Percentiles rank a stretch among this genome's conserved stretches.
Conservation (phyloP, 441 rosid species). For the Hypseocharis bilobata region DNA sequence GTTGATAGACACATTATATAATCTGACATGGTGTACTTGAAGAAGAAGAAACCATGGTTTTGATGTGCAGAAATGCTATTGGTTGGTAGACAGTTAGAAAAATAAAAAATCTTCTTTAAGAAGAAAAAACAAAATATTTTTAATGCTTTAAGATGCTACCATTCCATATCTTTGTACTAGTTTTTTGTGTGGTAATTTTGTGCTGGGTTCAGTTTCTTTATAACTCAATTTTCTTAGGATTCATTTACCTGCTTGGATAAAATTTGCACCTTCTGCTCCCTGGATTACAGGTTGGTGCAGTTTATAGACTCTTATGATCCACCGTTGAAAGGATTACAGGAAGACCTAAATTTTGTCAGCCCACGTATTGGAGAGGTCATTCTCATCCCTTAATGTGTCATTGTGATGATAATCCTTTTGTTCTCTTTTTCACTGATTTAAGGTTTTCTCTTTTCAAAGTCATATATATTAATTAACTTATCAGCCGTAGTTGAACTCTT, state of each 20-base stretch:
- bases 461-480: neutral
- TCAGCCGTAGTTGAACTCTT: conserved; percentile 3
- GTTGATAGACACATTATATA: neutral
- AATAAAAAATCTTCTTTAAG: neutral
- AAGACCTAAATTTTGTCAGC: conserved; percentile 93
- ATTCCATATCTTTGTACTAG: neutral
- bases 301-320: conserved; percentile 96
- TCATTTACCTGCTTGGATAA: neutral
- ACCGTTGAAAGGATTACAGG: conserved; percentile 94
- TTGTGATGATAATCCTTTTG: neutral
- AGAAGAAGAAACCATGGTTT: neutral
- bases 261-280: conserved; percentile 1
- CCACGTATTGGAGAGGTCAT: conserved; percentile 98
- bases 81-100: neutral
- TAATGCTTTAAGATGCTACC: too few species aligned
- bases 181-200: neutral
- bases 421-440: neutral
- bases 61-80: neutral
- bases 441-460: neutral
- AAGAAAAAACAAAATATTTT: neutral
- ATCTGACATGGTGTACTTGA: neutral
- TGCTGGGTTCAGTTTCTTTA: neutral
- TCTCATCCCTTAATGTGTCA: conserved; percentile 17
- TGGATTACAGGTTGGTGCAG: conserved; percentile 71
- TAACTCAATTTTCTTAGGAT: neutral